Conservation (phyloP, 805 yeast genomes). For the Suhomyces emberorum region DNA sequence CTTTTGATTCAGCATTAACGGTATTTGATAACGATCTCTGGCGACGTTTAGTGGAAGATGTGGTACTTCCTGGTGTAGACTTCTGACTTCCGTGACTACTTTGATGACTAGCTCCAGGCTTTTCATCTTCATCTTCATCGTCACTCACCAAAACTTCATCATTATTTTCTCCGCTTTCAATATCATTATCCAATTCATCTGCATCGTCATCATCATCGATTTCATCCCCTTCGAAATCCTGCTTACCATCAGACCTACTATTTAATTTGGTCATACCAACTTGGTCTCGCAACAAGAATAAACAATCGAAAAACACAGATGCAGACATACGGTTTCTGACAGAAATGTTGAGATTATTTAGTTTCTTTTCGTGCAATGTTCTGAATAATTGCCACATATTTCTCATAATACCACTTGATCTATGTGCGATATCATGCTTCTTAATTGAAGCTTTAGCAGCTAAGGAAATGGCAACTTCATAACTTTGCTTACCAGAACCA, state of each 20-base stretch:
- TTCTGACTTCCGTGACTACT: constrained; percentile 20
- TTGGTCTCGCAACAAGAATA: constrained; percentile 79
- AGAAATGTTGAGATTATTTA: constrained; percentile 43
- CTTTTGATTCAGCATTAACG: constrained; percentile 65
- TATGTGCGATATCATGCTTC: constrained; percentile 88
- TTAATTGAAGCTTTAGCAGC: constrained; percentile 79
- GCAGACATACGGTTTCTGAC: constrained; percentile 88
- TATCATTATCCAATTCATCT: constrained; percentile 24
- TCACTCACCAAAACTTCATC: constrained; percentile 24
- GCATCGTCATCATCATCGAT: constrained; percentile 27
- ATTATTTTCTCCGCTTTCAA: constrained; percentile 11
- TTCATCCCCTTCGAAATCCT: constrained; percentile 11
- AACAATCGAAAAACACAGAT: constrained; percentile 85
- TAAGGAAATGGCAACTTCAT: constrained; percentile 61
- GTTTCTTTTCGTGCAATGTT: constrained; percentile 55
- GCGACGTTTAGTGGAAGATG: constrained; percentile 34
- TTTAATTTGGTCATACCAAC: constrained; percentile 76
- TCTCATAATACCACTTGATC: constrained; percentile 91
- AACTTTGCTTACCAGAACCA: constrained; percentile 67
- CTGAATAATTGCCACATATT: constrained; percentile 89
- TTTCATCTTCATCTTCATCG: constrained; percentile 16
- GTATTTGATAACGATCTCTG: constrained; percentile 52
- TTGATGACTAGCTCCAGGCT: constrained; percentile 6
- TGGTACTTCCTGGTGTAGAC: constrained; percentile 38
- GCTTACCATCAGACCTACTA: constrained; percentile 27